A percentile compares a stretch with the other conserved stretches of the same genome.
Conservation (phyloP, 192 early-diverging fungal species). For the Phycomyces nitens region DNA sequence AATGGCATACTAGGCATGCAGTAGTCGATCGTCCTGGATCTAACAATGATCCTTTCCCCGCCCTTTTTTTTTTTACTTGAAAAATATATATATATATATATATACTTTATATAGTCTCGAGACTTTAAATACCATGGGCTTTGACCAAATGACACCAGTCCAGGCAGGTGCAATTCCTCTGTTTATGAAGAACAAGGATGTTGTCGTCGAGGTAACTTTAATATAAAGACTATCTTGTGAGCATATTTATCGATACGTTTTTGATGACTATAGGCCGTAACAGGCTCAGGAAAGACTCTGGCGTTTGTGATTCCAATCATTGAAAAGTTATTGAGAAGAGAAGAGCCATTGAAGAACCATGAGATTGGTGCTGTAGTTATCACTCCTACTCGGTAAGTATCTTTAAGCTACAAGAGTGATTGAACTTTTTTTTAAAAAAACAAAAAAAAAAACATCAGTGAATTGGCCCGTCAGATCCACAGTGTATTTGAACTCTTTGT, state of each 20-base stretch:
- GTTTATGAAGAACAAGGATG: constrained; percentile 90
- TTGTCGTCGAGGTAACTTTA: constrained; percentile 79
- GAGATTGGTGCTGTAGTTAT: constrained; percentile 88
- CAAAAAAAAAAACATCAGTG: constrained; percentile 38
- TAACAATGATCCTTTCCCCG: background rate
- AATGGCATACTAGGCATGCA: background rate
- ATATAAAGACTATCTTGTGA: too few relatives aligned
- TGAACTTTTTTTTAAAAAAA: too few relatives aligned
- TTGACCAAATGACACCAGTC: constrained; percentile 88
- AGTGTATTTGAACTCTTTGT: constrained; percentile 66
- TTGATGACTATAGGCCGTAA: constrained; percentile 66
- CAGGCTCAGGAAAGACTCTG: constrained; percentile 95
- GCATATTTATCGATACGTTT: too few relatives aligned
- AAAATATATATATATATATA: background rate
- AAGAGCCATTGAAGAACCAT: constrained; percentile 54
- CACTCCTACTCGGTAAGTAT: constrained; percentile 67
- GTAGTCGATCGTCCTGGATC: background rate
- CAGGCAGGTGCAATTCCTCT: constrained; percentile 89
- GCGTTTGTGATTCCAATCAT: constrained; percentile 90
- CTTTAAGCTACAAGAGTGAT: background rate
- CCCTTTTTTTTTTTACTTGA: background rate
- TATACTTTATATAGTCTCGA: constrained; percentile 41
- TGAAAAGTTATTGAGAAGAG: constrained; percentile 73
- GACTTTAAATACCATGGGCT: constrained; percentile 64
- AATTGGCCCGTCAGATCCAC: constrained; percentile 85